Conservation (phyloP, 2,329 filamentous ascomycete species). For the Pyrenophora seminiperda region DNA sequence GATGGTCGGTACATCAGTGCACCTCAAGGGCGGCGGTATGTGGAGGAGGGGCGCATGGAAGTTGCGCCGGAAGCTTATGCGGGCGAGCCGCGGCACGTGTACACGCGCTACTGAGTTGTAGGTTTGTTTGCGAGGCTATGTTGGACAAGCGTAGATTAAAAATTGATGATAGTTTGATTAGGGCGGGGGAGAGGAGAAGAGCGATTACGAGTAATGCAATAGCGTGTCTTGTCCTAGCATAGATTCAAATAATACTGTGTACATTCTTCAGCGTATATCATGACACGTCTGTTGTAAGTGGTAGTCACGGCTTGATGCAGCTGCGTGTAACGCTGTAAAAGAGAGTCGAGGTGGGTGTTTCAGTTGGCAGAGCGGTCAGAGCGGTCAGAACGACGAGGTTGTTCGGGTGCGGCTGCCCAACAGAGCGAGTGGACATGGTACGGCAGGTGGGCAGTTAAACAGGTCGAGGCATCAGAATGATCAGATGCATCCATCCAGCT, state of each 20-base stretch:
- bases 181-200: background rate
- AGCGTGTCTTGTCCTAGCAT: too few species aligned
- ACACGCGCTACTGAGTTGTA: conserved; percentile 41
- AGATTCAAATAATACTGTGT: too few species aligned
- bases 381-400: too few species aligned
- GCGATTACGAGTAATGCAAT: too few species aligned
- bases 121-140: background rate
- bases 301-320: too few species aligned
- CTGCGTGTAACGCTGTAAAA: too few species aligned
- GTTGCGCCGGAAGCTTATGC: conserved; percentile 36
- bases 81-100: conserved; percentile 41
- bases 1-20: conserved; percentile 42
- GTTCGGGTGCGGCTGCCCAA: conserved; percentile 6
- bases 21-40: conserved; percentile 46
- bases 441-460: conserved; percentile 8
- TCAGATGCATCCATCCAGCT: too few species aligned
- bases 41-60: conserved; percentile 47
- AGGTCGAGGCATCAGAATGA: too few species aligned
- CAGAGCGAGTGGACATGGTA: conserved; percentile 9
- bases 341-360: too few species aligned
- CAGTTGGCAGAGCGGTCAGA: too few species aligned
- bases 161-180: conserved; percentile 6
- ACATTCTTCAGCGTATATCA: too few species aligned
- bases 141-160: background rate
- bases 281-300: too few species aligned